Conservation (phyloP, 805 yeast species). For the Debaryomyces castellii region DNA sequence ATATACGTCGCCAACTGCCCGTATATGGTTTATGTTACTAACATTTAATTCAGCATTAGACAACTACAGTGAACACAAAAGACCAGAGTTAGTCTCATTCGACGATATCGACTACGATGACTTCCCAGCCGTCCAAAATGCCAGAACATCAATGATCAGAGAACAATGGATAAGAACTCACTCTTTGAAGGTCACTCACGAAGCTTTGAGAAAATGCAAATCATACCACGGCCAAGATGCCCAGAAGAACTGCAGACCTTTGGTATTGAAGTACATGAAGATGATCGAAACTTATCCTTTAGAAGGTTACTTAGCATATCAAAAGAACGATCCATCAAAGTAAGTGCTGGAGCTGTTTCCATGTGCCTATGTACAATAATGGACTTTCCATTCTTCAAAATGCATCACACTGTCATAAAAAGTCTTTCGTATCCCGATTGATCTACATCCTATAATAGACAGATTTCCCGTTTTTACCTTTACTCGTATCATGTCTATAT, state of each 20-base stretch:
- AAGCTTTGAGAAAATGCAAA: slow-evolving; percentile 77
- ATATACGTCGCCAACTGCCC: not conserved
- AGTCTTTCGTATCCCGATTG: not conserved
- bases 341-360: slow-evolving; percentile 3
- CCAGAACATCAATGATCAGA: slow-evolving; percentile 75
- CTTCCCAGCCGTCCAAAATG: slow-evolving; percentile 58
- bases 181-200: slow-evolving; percentile 66
- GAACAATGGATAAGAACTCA: slow-evolving; percentile 77
- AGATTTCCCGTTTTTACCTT: not conserved
- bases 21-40: slow-evolving; percentile 6
- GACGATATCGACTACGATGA: slow-evolving; percentile 79
- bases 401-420: not conserved
- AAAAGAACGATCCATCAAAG: slow-evolving; percentile 82
- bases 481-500: not conserved
- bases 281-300: slow-evolving; percentile 69
- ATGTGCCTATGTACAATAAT: not conserved
- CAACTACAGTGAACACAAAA: slow-evolving; percentile 41
- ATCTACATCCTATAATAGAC: not conserved
- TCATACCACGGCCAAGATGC: slow-evolving; percentile 50
- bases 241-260: slow-evolving; percentile 74
- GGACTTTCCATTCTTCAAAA: not conserved
- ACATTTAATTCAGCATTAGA: slow-evolving; percentile 19
- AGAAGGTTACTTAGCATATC: slow-evolving; percentile 80
- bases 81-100: slow-evolving; percentile 75
- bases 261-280: slow-evolving; percentile 74